Base-by-base conservation (phyloP, 2,329 filamentous ascomycete genomes). In the Teratosphaeriaceae sp. region DNA sequence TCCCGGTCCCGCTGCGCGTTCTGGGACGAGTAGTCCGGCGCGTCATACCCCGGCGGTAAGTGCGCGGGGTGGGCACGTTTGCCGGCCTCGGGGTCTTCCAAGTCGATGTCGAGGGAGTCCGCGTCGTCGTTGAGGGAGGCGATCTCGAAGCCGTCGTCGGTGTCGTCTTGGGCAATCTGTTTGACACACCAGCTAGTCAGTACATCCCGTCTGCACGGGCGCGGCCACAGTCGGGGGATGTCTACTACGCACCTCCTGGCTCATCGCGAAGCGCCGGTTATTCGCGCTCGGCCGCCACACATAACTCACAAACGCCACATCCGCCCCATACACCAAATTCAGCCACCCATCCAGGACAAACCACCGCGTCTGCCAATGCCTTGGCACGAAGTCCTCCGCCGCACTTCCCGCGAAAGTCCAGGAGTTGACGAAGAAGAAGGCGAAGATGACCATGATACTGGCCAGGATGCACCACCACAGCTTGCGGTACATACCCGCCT, bases 361-460 rank as follows among this genome's bases (percentile, higher is more conserved):
- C 92, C 92, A 98, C 47, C 92, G 75, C 3, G 86, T 89, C 69
- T 96, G 90, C 92, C 92, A 98, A 67, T 98, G 90, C 55, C 87
- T 86, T 1, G 92, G 92, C 3, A 95, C 88, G 63, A 94, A 98
- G 64, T 94, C 85, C 1, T 86, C 86, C 51, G 89, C 84, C 37
- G 78, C 79, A 37, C 82, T 80, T 11, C 88, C 89, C 38, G 89
- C 90, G 63, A 98, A 95, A 1, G 86, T 88, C 66, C 96, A 88
- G 55, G 86, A 94, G 73, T 96, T 97, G 72, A 97, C 82, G 73
- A 98, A 97, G 74, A 98, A 96, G 72, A 98, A 98, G 44, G 76
- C 88, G 57, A 98, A 98, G 55, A 97, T 96, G 55, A 97, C 87
- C 38, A 97, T 70, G 61, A 98, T 94, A 63, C 85, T 94, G 50